Conservation (phyloP, 148 eudicot species). For the Spergularia marina region DNA sequence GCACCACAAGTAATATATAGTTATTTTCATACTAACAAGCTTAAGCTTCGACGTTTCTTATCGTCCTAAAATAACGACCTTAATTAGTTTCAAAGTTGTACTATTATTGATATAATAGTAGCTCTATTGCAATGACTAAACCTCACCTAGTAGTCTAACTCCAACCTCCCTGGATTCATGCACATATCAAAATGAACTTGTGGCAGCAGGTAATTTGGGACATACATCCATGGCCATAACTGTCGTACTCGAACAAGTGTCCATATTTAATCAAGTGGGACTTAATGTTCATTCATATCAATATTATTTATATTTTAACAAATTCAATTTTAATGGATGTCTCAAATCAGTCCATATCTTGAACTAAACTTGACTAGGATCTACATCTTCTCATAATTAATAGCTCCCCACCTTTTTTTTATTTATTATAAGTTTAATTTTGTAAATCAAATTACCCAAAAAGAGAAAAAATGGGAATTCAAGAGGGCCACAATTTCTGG, state of each 20-base stretch:
- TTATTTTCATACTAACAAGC: too few species aligned
- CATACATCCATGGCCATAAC: not conserved
- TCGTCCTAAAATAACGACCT: too few species aligned
- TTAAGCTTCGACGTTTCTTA: too few species aligned
- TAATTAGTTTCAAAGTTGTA: too few species aligned
- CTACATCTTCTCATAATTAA: not conserved
- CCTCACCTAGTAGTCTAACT: not conserved
- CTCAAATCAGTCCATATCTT: slow-evolving; percentile 32
- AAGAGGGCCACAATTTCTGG: slow-evolving; percentile 14
- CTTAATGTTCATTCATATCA: slow-evolving; percentile 10
- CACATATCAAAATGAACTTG: slow-evolving; percentile 17
- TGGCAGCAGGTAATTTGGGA: slow-evolving; percentile 20
- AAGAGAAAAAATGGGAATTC: slow-evolving; percentile 11
- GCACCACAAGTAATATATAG: too few species aligned
- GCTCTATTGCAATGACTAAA: too few species aligned
- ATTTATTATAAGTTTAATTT: not conserved
- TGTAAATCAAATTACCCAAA: slow-evolving; percentile 8
- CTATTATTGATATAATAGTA: too few species aligned
- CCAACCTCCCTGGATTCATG: not conserved
- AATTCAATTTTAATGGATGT: slow-evolving; percentile 21
- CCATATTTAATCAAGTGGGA: slow-evolving; percentile 28
- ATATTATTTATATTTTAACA: not conserved
- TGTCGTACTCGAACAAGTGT: slow-evolving; percentile 26
- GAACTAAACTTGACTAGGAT: slow-evolving; percentile 28
- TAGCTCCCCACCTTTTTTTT: not conserved